A percentile compares a stretch with the other conserved stretches of the same genome.
Conservation (phyloP, 257 asterid genomes). For the Leptodermis oblonga region DNA sequence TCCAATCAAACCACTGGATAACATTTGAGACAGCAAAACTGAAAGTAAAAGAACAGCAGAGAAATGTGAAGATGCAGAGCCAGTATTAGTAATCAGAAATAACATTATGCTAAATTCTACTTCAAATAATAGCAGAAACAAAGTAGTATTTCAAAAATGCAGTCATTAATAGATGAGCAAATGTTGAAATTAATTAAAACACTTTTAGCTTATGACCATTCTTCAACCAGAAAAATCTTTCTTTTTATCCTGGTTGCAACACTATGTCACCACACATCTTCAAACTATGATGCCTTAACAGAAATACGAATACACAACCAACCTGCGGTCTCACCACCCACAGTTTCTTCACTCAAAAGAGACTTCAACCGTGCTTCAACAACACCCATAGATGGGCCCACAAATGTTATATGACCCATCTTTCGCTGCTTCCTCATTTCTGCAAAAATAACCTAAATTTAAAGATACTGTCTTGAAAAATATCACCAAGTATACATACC, state of each 20-base stretch:
- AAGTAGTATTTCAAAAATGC: neutral
- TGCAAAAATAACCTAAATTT: constrained; percentile 23
- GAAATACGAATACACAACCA: constrained; percentile 22
- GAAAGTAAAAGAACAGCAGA: neutral
- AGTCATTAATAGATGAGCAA: neutral
- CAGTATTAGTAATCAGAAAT: neutral
- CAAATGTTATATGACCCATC: constrained; percentile 94
- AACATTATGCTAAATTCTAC: neutral
- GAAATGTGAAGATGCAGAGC: neutral
- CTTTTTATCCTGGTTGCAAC: neutral
- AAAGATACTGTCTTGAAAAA: constrained; percentile 1
- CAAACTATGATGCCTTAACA: neutral
- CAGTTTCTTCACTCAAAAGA: constrained; percentile 48
- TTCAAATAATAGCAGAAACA: neutral
- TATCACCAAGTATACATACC: neutral
- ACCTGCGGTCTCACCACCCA: constrained; percentile 50
- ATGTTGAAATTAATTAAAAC: neutral
- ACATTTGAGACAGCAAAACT: neutral
- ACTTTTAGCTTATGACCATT: neutral
- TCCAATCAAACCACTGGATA: neutral
- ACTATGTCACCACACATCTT: neutral
- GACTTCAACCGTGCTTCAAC: constrained; percentile 61
- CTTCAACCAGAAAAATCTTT: neutral
- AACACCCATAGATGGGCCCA: constrained; percentile 80
- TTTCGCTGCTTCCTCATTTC: constrained; percentile 95